Evolutionary conservation across 2,329 filamentous ascomycete genomes (phyloP).

Genomic region (Monosporascus sp.): DNA sequence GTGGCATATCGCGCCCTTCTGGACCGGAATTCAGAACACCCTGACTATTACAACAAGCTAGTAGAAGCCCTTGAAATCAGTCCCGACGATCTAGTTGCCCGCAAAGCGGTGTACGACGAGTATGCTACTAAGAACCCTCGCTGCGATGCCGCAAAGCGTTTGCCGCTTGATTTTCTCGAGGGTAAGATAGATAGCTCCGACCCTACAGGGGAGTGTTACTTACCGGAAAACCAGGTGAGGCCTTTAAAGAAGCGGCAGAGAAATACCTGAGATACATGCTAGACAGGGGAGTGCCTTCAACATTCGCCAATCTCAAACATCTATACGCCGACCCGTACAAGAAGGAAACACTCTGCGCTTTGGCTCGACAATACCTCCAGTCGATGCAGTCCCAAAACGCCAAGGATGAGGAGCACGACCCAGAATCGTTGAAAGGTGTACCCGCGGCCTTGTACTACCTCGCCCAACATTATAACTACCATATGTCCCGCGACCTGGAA

Average conservation of each 20-base stretch:
- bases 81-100: conserved; percentile 54
- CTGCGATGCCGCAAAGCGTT: conserved; percentile 76
- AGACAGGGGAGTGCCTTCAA: conserved; percentile 88
- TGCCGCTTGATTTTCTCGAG: conserved; percentile 84
- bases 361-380: conserved; percentile 75
- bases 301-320: conserved; percentile 94
- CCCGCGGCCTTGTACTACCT: conserved; percentile 87
- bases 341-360: conserved; percentile 66
- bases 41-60: conserved; percentile 78
- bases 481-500: conserved; percentile 74
- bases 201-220: not conserved
- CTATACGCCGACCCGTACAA: conserved; percentile 78
- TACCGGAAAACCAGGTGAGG: conserved; percentile 51
- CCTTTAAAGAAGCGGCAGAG: conserved; percentile 74
- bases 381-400: conserved; percentile 40
- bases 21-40: conserved; percentile 82
- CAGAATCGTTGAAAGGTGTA: conserved; percentile 54
- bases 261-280: conserved; percentile 79
- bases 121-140: conserved; percentile 78
- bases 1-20: conserved; percentile 76
- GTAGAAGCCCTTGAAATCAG: conserved; percentile 62
- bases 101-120: conserved; percentile 73
- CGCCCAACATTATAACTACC: conserved; percentile 95
- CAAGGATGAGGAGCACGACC: conserved; percentile 42
- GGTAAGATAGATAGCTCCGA: conserved; percentile 40